Base-by-base conservation (phyloP, 345 rosid genomes). In the Eucalyptus albens region DNA sequence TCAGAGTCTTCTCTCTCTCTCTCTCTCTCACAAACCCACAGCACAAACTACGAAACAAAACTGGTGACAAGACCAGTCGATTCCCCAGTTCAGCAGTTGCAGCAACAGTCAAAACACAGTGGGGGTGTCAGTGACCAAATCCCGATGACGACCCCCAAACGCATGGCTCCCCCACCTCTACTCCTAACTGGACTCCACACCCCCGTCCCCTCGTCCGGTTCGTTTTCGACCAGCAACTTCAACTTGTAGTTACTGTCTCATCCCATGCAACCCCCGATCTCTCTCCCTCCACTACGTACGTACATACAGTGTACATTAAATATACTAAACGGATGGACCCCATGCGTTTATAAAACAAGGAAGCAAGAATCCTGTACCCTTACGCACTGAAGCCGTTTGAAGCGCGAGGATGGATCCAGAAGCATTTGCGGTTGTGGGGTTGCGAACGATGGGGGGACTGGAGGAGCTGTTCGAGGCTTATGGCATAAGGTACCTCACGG, bases 391-490 rank as follows among this genome's bases (percentile, higher is more conserved):
- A 33, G 40, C 42, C 12, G 2, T 37, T 72, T 17, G 82, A 19
- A 72, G 44, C 82, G 26, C 82, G 82, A 72, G 26, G 3, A 94
- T 97, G 99, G 99, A 97, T 90, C 98, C 97, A 22, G 98, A 96
- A 88, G 96, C 96, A 15, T 97, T 96, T 92, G 90, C 96, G 51
- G 95, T 93, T 59, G 94, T 47, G 94, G 90, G 97, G 92, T 90
- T 77, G 83, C 47, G 83, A 77, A 77, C 83, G 15, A 90, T 95
- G 17, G 95, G 94, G 31, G 99, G 97, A 31, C 93, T 97, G 77
- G 99, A 96, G 91, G 99, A 95, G 92, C 87, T 97, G 44, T 95
- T 97, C 86, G 96, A 97, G 91, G 93, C 95, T 31, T 97, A 97
- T 86, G 99, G 99, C 10, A 92, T 97, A 50, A 91, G 99, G 87